Evolutionary conservation across 2,329 filamentous ascomycete species (phyloP).

Genomic region (Apiospora malaysiana): DNA sequence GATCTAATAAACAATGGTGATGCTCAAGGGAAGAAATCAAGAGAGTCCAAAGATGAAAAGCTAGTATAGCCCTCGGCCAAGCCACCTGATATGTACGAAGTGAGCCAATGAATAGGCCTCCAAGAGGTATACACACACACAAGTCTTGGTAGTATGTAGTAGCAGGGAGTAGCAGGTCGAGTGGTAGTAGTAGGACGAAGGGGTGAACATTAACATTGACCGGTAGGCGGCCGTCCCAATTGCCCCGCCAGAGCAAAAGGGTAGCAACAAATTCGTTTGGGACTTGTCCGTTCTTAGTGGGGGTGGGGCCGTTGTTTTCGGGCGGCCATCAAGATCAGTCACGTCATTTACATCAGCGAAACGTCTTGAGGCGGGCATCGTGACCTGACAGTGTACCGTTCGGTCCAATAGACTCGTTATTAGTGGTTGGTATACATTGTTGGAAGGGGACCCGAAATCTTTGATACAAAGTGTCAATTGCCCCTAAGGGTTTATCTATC

Average conservation of each 20-base stretch:
- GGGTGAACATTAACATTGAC: neutral
- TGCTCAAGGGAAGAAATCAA: neutral
- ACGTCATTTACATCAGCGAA: neutral
- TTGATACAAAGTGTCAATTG: conserved; percentile 18
- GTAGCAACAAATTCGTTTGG: conserved; percentile 12
- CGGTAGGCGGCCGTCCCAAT: neutral
- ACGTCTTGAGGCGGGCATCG: neutral
- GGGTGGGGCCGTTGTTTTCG: conserved; percentile 17
- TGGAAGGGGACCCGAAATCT: neutral
- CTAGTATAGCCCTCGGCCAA: neutral
- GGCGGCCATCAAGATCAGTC: neutral
- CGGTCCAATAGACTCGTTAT: neutral
- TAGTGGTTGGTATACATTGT: no score
- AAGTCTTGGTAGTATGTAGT: neutral
- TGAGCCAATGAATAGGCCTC: neutral
- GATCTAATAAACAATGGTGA: neutral
- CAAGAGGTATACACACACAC: neutral
- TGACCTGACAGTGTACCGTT: neutral
- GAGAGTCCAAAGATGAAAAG: neutral
- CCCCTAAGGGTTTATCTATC: conserved; percentile 1
- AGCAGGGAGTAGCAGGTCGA: no score
- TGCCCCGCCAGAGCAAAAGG: conserved; percentile 8
- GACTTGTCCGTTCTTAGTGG: conserved; percentile 12
- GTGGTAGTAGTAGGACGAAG: neutral
- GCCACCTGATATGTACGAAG: neutral